Conservation (phyloP, 2,329 filamentous ascomycete species). For the Sporothrix brunneoviolacea region DNA sequence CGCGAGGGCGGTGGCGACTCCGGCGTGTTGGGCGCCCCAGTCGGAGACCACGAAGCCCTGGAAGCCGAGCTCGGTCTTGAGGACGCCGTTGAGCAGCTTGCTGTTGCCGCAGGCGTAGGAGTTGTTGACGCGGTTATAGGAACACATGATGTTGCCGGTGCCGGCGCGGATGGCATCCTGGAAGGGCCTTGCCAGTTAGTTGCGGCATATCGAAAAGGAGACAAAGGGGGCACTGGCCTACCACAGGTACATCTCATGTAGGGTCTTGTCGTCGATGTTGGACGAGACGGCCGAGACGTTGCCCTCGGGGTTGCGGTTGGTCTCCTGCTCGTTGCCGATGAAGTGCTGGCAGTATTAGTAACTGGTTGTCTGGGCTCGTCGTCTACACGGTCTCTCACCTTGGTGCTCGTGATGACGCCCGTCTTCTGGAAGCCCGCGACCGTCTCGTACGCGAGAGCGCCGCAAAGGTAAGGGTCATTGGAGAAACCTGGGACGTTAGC, state of each 20-base stretch:
- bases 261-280: slow-evolving; percentile 39
- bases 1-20: slow-evolving; percentile 53
- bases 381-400: too few relatives aligned
- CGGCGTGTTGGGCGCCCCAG: slow-evolving; percentile 57
- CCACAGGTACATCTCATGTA: slow-evolving; percentile 46
- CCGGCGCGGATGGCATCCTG: slow-evolving; percentile 56
- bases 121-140: slow-evolving; percentile 64
- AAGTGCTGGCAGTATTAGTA: too few relatives aligned
- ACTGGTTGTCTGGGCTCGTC: too few relatives aligned
- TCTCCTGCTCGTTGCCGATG: slow-evolving; percentile 43
- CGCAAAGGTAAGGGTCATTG: slow-evolving; percentile 55
- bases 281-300: slow-evolving; percentile 39
- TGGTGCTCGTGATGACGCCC: slow-evolving; percentile 57
- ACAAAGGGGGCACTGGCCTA: too few relatives aligned
- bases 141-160: slow-evolving; percentile 50
- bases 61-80: slow-evolving; percentile 54
- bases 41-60: slow-evolving; percentile 62
- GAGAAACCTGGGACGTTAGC: slow-evolving; percentile 36
- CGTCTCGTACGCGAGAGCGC: slow-evolving; percentile 40
- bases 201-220: too few relatives aligned
- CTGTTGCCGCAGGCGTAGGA: slow-evolving; percentile 63
- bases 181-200: slow-evolving; percentile 37
- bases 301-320: slow-evolving; percentile 48
- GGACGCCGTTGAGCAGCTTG: slow-evolving; percentile 55
- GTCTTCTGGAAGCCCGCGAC: slow-evolving; percentile 63